Evolutionary conservation across 2,329 filamentous ascomycete genomes (phyloP).

Genomic region (Fonsecaea erecta): DNA sequence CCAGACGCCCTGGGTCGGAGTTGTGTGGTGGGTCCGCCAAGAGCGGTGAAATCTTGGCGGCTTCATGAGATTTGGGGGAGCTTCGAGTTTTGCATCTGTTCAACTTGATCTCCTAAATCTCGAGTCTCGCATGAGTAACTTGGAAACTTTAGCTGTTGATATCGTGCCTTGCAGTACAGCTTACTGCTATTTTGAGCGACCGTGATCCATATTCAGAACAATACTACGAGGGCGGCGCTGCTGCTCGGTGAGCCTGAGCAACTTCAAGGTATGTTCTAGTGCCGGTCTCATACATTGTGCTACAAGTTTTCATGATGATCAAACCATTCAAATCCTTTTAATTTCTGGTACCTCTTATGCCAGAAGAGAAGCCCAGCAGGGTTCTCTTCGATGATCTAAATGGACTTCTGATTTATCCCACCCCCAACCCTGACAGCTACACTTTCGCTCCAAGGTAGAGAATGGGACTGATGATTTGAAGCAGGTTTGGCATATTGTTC

Average conservation of each 20-base stretch:
- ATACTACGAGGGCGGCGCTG: background rate
- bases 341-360: slow-evolving; percentile 99
- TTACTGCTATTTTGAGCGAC: background rate
- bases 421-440: background rate
- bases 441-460: background rate
- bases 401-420: slow-evolving; percentile 73
- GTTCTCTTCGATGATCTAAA: slow-evolving; percentile 74
- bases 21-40: slow-evolving; percentile 15
- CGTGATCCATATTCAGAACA: background rate
- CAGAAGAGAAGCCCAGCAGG: slow-evolving; percentile 58
- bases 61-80: background rate
- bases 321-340: slow-evolving; percentile 58
- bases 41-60: slow-evolving; percentile 18
- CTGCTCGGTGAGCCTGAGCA: background rate
- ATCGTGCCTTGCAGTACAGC: background rate
- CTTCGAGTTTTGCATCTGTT: background rate
- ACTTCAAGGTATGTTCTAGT: slow-evolving; percentile 13
- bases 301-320: slow-evolving; percentile 69
- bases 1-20: background rate
- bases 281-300: background rate
- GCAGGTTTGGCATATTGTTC: background rate
- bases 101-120: background rate
- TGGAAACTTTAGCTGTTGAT: too few relatives aligned
- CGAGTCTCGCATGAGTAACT: background rate
- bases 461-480: background rate